Percentiles rank a stretch among this genome's conserved stretches.
Conservation (phyloP, 129 eudicot species). For the Flaveria trinervia region DNA sequence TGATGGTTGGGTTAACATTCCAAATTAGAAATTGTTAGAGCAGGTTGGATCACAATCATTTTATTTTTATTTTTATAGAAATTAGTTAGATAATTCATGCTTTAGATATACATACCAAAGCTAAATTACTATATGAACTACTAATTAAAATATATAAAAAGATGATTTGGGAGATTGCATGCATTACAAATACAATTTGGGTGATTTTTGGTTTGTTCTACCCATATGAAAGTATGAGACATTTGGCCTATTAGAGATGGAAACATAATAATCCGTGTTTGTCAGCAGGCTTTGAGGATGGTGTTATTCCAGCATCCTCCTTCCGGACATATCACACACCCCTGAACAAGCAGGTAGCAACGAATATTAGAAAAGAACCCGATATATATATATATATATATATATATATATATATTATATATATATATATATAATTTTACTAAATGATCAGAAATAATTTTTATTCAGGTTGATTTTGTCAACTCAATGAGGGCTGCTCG, state of each 20-base stretch:
- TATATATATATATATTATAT: neutral
- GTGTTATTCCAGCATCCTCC: conserved; percentile 82
- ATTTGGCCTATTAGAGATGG: conserved; percentile 5
- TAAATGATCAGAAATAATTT: neutral
- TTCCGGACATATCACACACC: conserved; percentile 99
- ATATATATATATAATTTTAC: neutral
- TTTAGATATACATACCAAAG: conserved; percentile 3
- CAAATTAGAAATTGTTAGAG: neutral
- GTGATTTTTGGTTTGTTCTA: neutral
- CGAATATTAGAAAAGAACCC: neutral
- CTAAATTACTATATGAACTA: neutral
- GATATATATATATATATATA: neutral
- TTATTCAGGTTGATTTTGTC: conserved; percentile 73
- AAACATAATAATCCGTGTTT: neutral
- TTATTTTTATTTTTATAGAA: neutral
- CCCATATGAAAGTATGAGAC: neutral
- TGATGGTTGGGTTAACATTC: conserved; percentile 16
- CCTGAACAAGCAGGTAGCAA: conserved; percentile 78
- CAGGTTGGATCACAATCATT: neutral
- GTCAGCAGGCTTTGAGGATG: conserved; percentile 73
- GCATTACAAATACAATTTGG: neutral
- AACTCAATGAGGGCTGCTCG: conserved; percentile 95
- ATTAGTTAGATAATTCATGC: neutral
- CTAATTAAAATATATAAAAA: neutral
- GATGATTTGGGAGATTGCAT: neutral